These are phyloP conservation scores for Macrophomina phaseolina DNA, from an alignment of 2,329 filamentous ascomycete genomes.

Conservation along the genomic window DNA sequence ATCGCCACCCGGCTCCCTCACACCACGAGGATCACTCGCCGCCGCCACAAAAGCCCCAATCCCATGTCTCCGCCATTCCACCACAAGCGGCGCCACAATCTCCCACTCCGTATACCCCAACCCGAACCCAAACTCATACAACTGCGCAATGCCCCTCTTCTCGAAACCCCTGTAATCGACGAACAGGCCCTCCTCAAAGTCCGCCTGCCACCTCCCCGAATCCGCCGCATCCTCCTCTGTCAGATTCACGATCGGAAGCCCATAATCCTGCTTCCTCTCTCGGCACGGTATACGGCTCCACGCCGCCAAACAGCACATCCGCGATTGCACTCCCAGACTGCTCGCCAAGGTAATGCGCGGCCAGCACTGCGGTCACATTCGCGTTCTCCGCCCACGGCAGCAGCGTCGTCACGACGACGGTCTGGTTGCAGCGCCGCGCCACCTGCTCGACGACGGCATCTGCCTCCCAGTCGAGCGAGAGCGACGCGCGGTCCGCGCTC, in stretches of 20 bases:
- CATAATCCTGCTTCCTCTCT: slow-evolving; percentile 66
- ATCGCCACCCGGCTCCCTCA: slow-evolving; percentile 61
- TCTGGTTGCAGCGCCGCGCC: slow-evolving; percentile 55
- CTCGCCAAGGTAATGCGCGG: slow-evolving; percentile 35
- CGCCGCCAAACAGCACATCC: slow-evolving; percentile 78
- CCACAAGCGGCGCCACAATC: slow-evolving; percentile 55
- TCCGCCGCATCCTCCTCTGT: slow-evolving; percentile 26
- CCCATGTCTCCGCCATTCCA: background rate
- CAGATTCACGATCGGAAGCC: slow-evolving; percentile 32
- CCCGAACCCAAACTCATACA: slow-evolving; percentile 86
- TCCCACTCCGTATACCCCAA: slow-evolving; percentile 79
- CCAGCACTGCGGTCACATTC: slow-evolving; percentile 39
- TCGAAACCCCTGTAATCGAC: slow-evolving; percentile 93
- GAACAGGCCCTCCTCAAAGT: slow-evolving; percentile 82
- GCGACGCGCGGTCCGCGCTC: slow-evolving; percentile 47
- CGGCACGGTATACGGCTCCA: slow-evolving; percentile 85
- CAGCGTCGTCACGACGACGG: slow-evolving; percentile 55
- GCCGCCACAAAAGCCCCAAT: background rate
- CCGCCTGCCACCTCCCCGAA: background rate
- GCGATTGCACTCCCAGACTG: slow-evolving; percentile 83
- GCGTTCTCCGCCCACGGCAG: slow-evolving; percentile 49
- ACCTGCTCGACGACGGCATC: slow-evolving; percentile 36
- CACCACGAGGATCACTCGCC: slow-evolving; percentile 17
- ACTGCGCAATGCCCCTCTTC: slow-evolving; percentile 72
- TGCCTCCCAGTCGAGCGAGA: slow-evolving; percentile 50